Evolutionary conservation across 2,329 filamentous ascomycete genomes (phyloP).

Genomic region (Hysterium pulicare): DNA sequence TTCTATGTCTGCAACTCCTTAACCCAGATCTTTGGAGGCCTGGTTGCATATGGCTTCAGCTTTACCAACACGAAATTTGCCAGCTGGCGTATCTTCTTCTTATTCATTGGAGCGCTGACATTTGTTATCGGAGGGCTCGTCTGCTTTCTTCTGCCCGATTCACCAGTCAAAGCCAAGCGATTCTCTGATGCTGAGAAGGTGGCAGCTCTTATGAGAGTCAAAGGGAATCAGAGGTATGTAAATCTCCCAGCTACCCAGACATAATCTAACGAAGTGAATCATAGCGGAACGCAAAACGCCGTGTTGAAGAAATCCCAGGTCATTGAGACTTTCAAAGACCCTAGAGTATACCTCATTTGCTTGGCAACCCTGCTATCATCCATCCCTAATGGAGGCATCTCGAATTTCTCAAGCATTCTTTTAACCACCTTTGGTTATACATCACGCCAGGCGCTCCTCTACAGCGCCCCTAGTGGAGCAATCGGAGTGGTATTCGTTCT

Average conservation of each 20-base stretch:
- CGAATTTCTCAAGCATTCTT: constrained; percentile 43
- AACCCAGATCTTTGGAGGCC: constrained; percentile 20
- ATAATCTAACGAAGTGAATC: background rate
- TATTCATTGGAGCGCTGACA: constrained; percentile 40
- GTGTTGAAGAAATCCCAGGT: constrained; percentile 8
- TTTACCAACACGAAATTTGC: constrained; percentile 19
- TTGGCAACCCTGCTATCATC: constrained; percentile 34
- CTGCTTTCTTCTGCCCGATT: constrained; percentile 30
- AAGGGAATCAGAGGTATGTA: constrained; percentile 9
- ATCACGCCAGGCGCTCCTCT: constrained; percentile 41
- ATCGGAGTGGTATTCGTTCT: constrained; percentile 43
- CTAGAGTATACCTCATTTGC: constrained; percentile 32
- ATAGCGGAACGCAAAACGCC: constrained; percentile 8
- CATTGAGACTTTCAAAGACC: constrained; percentile 7
- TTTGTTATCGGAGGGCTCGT: constrained; percentile 25
- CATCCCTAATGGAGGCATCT: constrained; percentile 43
- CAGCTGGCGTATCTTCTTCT: constrained; percentile 24
- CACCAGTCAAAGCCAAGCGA: constrained; percentile 29
- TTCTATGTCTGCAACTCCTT: constrained; percentile 17
- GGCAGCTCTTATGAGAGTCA: constrained; percentile 8
- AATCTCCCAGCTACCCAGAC: background rate
- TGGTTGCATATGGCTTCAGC: constrained; percentile 10
- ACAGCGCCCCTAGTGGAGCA: constrained; percentile 44
- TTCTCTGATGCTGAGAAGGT: constrained; percentile 32
- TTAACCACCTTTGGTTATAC: constrained; percentile 41